These are phyloP conservation scores for Mucor circinelloides DNA, from an alignment of 371 early-diverging fungal species.

Conservation along the genomic window DNA sequence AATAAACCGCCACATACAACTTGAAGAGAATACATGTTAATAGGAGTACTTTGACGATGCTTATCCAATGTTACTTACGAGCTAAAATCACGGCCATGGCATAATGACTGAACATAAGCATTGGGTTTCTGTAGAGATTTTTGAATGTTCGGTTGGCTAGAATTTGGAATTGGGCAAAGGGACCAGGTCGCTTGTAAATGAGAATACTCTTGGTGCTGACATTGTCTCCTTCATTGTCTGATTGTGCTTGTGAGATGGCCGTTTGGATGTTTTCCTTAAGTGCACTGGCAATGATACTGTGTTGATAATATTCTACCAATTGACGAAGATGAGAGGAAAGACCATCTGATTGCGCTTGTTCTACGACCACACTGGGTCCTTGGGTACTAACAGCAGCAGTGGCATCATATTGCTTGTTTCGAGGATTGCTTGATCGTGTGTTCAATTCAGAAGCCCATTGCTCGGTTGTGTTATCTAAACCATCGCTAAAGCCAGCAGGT, in stretches of 20 bases:
- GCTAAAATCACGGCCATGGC: slow-evolving; percentile 73
- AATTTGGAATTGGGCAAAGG: slow-evolving; percentile 79
- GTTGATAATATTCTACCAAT: slow-evolving; percentile 51
- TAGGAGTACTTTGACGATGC: not conserved
- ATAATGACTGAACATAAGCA: slow-evolving; percentile 85
- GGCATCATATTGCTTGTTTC: not conserved
- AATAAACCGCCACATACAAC: slow-evolving; percentile 80
- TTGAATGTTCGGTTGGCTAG: slow-evolving; percentile 83
- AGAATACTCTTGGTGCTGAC: slow-evolving; percentile 20
- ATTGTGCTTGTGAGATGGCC: slow-evolving; percentile 27
- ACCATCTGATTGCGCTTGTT: slow-evolving; percentile 26
- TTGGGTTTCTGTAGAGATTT: slow-evolving; percentile 87
- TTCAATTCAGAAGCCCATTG: slow-evolving; percentile 49
- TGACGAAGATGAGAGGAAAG: slow-evolving; percentile 48
- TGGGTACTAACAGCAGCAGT: not conserved
- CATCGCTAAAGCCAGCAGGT: slow-evolving; percentile 20
- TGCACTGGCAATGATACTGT: slow-evolving; percentile 46
- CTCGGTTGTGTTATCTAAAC: slow-evolving; percentile 43
- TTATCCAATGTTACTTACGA: slow-evolving; percentile 37
- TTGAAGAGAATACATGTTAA: not conserved
- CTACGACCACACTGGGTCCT: slow-evolving; percentile 26
- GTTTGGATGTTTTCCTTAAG: slow-evolving; percentile 52
- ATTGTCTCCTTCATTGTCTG: not conserved
- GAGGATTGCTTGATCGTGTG: slow-evolving; percentile 13
- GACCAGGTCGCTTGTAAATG: slow-evolving; percentile 61